A percentile compares a stretch with the other conserved stretches of the same genome.
Evolutionary conservation across 768 basidiomycete species (phyloP).

Genomic region (Suillus luteus): DNA sequence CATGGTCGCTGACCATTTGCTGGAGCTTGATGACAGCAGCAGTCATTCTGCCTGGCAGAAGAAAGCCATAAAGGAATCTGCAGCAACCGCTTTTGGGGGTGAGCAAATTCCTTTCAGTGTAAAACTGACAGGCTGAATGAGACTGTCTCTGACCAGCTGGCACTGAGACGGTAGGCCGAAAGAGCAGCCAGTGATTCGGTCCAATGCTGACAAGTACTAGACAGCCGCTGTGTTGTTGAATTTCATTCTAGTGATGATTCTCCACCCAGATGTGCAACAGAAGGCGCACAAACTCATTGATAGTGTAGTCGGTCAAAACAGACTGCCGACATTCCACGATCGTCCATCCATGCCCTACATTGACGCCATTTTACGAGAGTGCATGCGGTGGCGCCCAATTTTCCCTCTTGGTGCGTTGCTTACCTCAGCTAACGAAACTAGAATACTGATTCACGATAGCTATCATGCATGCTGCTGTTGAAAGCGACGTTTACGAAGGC

Average conservation of each 20-base stretch:
- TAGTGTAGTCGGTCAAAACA: conserved; percentile 13
- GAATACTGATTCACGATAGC: neutral
- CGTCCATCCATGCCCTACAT: conserved; percentile 19
- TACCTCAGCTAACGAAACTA: neutral
- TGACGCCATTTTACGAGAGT: conserved; percentile 18
- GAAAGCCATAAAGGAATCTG: conserved; percentile 11
- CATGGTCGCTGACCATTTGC: conserved; percentile 12
- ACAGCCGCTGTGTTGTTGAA: conserved; percentile 8
- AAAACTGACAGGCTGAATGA: neutral
- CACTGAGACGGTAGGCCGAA: conserved; percentile 7
- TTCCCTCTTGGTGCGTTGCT: conserved; percentile 20
- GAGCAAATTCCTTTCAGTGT: neutral
- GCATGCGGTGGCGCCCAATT: conserved; percentile 16
- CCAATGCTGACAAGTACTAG: neutral
- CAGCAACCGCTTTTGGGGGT: conserved; percentile 11
- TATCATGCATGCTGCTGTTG: conserved; percentile 30
- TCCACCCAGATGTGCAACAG: conserved; percentile 18
- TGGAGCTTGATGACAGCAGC: neutral
- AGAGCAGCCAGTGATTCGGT: neutral
- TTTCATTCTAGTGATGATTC: conserved; percentile 20
- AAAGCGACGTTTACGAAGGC: conserved; percentile 42
- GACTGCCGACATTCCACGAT: conserved; percentile 19
- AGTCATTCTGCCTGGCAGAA: neutral
- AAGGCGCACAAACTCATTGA: conserved; percentile 33
- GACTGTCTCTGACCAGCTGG: conserved; percentile 3